These are phyloP conservation scores for Blastobotrys parvus DNA, from an alignment of 805 yeast species.

Conservation along the genomic window DNA sequence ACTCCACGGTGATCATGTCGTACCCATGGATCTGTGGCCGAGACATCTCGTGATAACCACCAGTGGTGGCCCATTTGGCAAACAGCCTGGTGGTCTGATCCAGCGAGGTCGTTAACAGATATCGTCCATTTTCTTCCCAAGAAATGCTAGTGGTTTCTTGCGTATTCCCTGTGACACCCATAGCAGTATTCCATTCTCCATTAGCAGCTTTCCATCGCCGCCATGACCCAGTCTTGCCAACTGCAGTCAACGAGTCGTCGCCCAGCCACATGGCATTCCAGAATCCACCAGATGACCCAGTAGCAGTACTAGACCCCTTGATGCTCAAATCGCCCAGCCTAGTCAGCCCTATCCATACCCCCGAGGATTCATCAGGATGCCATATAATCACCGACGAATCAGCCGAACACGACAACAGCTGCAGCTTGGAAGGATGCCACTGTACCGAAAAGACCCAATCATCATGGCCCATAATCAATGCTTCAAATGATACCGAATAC, in stretches of 20 bases:
- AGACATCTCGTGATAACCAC: slow-evolving; percentile 78
- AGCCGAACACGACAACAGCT: slow-evolving; percentile 76
- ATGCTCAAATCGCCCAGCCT: slow-evolving; percentile 88
- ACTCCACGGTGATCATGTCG: slow-evolving; percentile 78
- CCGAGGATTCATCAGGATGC: slow-evolving; percentile 80
- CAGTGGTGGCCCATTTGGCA: slow-evolving; percentile 47
- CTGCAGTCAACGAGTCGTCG: slow-evolving; percentile 48
- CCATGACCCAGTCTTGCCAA: slow-evolving; percentile 91
- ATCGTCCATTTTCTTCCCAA: slow-evolving; percentile 55
- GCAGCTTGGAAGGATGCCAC: slow-evolving; percentile 66
- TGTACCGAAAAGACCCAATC: slow-evolving; percentile 86
- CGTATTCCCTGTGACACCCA: slow-evolving; percentile 71
- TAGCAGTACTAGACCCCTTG: slow-evolving; percentile 97
- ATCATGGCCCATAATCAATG: slow-evolving; percentile 94
- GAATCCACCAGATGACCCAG: slow-evolving; percentile 82
- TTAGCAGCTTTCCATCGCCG: slow-evolving; percentile 56
- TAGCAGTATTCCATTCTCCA: slow-evolving; percentile 24
- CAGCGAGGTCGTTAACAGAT: slow-evolving; percentile 66
- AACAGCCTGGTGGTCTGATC: slow-evolving; percentile 90
- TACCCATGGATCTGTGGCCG: slow-evolving; percentile 98
- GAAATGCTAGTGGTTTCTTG: slow-evolving; percentile 66
- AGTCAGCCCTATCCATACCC: slow-evolving; percentile 78
- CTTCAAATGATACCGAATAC: slow-evolving; percentile 68
- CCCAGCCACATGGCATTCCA: slow-evolving; percentile 66
- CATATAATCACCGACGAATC: slow-evolving; percentile 91